Evolutionary conservation across 768 basidiomycete species (phyloP), one percentile per base, ranked within the genome.

Genomic region (Mycena vulgaris): DNA sequence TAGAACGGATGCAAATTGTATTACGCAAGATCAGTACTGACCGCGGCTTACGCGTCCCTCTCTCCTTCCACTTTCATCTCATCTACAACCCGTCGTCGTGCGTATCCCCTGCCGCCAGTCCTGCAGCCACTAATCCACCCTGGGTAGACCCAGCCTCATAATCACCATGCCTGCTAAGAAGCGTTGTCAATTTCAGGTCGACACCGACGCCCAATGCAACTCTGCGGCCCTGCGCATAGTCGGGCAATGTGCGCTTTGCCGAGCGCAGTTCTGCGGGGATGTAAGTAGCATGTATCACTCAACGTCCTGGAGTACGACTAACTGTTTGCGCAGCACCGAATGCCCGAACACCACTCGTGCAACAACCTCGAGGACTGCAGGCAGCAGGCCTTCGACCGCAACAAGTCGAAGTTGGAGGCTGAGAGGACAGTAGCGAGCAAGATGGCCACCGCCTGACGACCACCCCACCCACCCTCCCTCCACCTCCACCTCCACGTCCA

Each of bases 321-420:
- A 72, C 63, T 28, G 48, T 35, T 66, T 66, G 67, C 74, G 33
- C 64, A 96, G 93, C 95, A 96, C 78, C 93, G 95, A 69, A 86
- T 97, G 72, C 95, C 95, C 9, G 95, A 96, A 79, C 93, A 94
- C 75, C 95, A 97, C 80, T 87, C 88, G 63, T 97, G 95, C 83
- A 88, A 89, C 73, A 92, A 95, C 70, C 83, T 97, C 70, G 91
- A 93, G 78, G 91, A 91, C 80, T 96, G 95, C 83, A 86, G 92
- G 71, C 92, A 95, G 80, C 92, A 94, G 80, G 95, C 95, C 23
- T 96, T 95, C 78, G 90, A 95, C 45, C 63, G 48, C 51, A 58
- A 96, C 86, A 95, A 96, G 89, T 87, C 83, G 60, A 94, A 94
- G 83, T 84, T 96, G 66, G 95, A 95, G 87, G 90, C 91, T 75